Conservation (phyloP, 768 basidiomycete genomes). For the Hebeloma cylindrosporum region DNA sequence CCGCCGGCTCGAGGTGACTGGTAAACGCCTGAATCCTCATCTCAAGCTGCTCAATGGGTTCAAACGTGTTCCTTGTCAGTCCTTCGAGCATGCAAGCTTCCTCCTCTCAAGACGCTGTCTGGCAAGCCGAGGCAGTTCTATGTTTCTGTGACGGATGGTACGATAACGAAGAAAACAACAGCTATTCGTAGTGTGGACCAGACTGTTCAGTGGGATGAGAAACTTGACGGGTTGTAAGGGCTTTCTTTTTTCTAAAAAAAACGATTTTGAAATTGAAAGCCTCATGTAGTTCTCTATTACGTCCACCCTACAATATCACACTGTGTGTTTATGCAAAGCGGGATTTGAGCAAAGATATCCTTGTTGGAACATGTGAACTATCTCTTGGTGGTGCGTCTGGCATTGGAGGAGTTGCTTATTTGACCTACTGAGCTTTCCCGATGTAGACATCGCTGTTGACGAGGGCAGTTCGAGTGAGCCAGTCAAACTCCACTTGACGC, state of each 20-base stretch:
- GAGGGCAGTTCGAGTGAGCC: too few relatives aligned
- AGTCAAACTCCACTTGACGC: too few relatives aligned
- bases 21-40: too few relatives aligned
- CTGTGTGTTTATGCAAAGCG: conserved; percentile 2
- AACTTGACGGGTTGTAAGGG: conserved; percentile 2
- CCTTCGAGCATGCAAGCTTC: conserved; percentile 1
- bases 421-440: too few relatives aligned
- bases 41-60: too few relatives aligned
- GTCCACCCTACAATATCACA: background rate
- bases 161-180: background rate
- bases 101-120: background rate
- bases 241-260: background rate
- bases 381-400: too few relatives aligned
- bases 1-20: too few relatives aligned
- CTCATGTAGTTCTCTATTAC: background rate
- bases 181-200: background rate
- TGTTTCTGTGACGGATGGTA: conserved; percentile 3
- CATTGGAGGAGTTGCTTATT: too few relatives aligned
- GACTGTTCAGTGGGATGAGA: conserved; percentile 2
- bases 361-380: too few relatives aligned
- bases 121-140: background rate
- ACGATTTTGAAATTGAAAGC: background rate
- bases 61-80: too few relatives aligned
- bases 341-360: too few relatives aligned
- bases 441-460: too few relatives aligned